These are phyloP conservation scores for Podospora bellae-mahoneyi DNA, from an alignment of 495 filamentous ascomycete species.

Conservation along the genomic window DNA sequence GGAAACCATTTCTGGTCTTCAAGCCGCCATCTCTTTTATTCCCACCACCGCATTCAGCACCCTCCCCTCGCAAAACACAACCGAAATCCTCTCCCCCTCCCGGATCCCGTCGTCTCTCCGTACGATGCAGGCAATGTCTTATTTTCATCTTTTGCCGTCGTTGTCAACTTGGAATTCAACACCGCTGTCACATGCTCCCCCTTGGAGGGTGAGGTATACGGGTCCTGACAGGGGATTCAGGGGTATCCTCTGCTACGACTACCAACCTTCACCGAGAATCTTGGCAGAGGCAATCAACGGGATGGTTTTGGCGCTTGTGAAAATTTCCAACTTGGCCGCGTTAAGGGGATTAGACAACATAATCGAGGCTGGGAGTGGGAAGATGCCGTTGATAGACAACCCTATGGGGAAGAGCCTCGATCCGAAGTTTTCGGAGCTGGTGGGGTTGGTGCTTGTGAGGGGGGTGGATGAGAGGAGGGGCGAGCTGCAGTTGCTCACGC, in stretches of 20 bases:
- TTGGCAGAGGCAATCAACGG: slow-evolving; percentile 47
- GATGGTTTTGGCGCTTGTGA: slow-evolving; percentile 40
- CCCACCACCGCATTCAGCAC: slow-evolving; percentile 32
- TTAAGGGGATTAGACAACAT: slow-evolving; percentile 25
- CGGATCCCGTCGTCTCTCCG: slow-evolving; percentile 66
- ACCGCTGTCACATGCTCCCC: slow-evolving; percentile 38
- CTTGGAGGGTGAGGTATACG: slow-evolving; percentile 43
- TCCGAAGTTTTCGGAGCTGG: slow-evolving; percentile 41
- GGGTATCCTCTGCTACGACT: slow-evolving; percentile 47
- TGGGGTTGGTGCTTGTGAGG: slow-evolving; percentile 53
- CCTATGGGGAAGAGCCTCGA: slow-evolving; percentile 39
- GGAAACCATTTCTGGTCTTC: slow-evolving; percentile 60
- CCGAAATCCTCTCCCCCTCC: slow-evolving; percentile 57
- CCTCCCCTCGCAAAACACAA: slow-evolving; percentile 55
- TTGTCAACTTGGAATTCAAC: slow-evolving; percentile 34
- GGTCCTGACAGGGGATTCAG: slow-evolving; percentile 30
- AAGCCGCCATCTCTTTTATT: slow-evolving; percentile 30
- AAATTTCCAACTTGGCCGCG: slow-evolving; percentile 35
- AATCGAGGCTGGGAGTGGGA: slow-evolving; percentile 21
- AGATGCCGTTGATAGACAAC: slow-evolving; percentile 45
- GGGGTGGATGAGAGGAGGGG: slow-evolving; percentile 48
- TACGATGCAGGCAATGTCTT: slow-evolving; percentile 77
- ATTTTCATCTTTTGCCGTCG: slow-evolving; percentile 57
- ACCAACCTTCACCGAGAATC: slow-evolving; percentile 39
- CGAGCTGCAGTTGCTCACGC: slow-evolving; percentile 52